Evolutionary conservation across 2,329 filamentous ascomycete genomes (phyloP).

Genomic region (Colletotrichum liriopes): DNA sequence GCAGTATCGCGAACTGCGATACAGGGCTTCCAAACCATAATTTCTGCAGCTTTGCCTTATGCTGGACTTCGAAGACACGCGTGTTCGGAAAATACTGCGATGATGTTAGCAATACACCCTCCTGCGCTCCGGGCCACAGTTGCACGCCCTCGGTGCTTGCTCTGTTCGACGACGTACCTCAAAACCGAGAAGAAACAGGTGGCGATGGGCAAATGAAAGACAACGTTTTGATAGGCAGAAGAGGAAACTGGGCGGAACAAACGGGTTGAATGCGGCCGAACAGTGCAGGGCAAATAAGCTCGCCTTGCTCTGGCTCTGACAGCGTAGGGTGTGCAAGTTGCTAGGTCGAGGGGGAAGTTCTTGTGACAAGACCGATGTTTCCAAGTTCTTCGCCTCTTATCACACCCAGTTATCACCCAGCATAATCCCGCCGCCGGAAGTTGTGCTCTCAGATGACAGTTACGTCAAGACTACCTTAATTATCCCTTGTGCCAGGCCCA

Average conservation of each 20-base stretch:
- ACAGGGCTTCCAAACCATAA: constrained; percentile 12
- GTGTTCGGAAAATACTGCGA: background rate
- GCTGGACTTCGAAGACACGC: background rate
- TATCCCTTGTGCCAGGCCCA: too few relatives aligned
- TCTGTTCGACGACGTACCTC: background rate
- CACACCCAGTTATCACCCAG: background rate
- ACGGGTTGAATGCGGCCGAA: background rate
- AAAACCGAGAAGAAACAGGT: background rate
- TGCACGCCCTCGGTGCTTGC: background rate
- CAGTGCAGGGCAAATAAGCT: background rate
- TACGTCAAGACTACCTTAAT: too few relatives aligned
- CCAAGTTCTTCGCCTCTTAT: background rate
- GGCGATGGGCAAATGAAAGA: background rate
- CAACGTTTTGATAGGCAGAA: background rate
- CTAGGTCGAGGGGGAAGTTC: background rate
- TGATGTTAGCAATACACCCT: background rate
- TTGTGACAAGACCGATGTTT: background rate
- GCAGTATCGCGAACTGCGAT: background rate
- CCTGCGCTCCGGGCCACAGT: too few relatives aligned
- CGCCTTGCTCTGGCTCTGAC: background rate
- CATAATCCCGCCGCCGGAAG: too few relatives aligned
- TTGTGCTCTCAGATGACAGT: too few relatives aligned
- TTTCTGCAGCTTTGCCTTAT: background rate
- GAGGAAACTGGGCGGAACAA: background rate
- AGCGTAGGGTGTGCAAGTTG: background rate